Percentiles rank a stretch among this genome's conserved stretches.
Evolutionary conservation across 2,329 filamentous ascomycete species (phyloP).

Genomic region (Juglanconis juglandina): DNA sequence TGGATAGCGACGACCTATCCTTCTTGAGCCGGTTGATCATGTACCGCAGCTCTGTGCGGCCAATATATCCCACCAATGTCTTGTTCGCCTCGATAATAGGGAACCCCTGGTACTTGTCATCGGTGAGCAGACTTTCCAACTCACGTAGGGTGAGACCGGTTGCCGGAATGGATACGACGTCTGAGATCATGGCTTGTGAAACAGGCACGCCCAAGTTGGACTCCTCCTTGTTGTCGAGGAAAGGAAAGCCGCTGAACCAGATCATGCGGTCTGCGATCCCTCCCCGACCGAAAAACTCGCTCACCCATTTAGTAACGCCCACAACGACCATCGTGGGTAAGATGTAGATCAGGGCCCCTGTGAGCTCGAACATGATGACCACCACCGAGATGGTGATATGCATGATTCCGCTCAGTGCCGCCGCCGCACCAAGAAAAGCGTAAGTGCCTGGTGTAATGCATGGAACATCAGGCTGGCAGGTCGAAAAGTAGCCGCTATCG

Average conservation of each 20-base stretch:
- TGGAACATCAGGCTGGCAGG: constrained; percentile 84
- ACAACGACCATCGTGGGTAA: constrained; percentile 98
- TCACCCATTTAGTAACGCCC: constrained; percentile 90
- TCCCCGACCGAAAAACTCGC: constrained; percentile 78
- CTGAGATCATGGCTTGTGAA: constrained; percentile 80
- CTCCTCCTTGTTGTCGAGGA: constrained; percentile 95
- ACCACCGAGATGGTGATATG: constrained; percentile 95
- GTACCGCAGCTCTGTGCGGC: constrained; percentile 85
- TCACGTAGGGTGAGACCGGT: constrained; percentile 72
- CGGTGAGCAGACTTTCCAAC: constrained; percentile 70
- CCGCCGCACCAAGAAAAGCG: constrained; percentile 88
- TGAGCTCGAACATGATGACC: constrained; percentile 99
- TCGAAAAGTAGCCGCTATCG: constrained; percentile 76
- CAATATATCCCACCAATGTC: constrained; percentile 84
- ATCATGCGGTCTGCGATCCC: constrained; percentile 98
- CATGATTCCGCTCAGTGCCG: constrained; percentile 94
- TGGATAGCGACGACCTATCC: constrained; percentile 62
- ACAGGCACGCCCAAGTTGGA: constrained; percentile 95
- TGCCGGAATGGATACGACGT: constrained; percentile 70
- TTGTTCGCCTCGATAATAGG: constrained; percentile 72
- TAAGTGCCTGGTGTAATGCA: constrained; percentile 98
- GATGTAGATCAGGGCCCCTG: constrained; percentile 95
- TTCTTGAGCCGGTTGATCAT: constrained; percentile 77
- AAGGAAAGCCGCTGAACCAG: constrained; percentile 96
- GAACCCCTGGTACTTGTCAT: constrained; percentile 87